Conservation (phyloP, 2,329 filamentous ascomycete species). For the Colletotrichum nymphaeae region DNA sequence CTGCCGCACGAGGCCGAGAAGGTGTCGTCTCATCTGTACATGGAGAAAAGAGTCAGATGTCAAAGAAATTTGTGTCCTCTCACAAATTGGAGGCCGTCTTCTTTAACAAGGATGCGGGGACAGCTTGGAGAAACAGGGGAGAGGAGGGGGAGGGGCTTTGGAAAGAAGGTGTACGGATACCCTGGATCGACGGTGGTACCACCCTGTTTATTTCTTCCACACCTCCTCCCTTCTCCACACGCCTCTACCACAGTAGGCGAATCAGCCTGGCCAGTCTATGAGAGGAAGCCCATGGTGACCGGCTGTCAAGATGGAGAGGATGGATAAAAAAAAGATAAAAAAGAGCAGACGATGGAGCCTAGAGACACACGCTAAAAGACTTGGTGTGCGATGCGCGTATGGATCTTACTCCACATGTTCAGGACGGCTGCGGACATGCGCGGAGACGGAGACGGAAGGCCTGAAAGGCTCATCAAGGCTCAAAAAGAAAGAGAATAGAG, state of each 20-base stretch:
- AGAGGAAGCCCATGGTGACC: not conserved
- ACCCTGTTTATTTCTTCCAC: constrained; percentile 20
- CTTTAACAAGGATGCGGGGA: constrained; percentile 17
- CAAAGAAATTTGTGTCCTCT: not conserved
- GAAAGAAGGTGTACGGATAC: constrained; percentile 5
- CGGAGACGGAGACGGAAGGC: not conserved
- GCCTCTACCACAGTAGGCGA: no score
- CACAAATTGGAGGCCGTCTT: constrained; percentile 4
- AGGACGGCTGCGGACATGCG: not conserved
- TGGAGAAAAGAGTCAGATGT: not conserved
- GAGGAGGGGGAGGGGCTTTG: not conserved
- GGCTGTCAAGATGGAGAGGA: not conserved
- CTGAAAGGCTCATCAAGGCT: not conserved
- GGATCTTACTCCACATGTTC: not conserved
- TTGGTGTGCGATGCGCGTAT: not conserved
- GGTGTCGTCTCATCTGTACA: not conserved
- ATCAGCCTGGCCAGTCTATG: not conserved
- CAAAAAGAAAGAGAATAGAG: not conserved
- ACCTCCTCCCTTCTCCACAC: not conserved
- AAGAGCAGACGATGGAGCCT: no score
- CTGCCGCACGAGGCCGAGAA: not conserved
- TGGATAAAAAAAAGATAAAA: not conserved
- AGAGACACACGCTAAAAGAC: not conserved
- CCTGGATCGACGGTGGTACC: constrained; percentile 28
- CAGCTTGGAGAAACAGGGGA: constrained; percentile 3